Evolutionary conservation across 2,329 filamentous ascomycete genomes (phyloP), one percentile per base, ranked within the genome.

Genomic region (Claviceps africana): DNA sequence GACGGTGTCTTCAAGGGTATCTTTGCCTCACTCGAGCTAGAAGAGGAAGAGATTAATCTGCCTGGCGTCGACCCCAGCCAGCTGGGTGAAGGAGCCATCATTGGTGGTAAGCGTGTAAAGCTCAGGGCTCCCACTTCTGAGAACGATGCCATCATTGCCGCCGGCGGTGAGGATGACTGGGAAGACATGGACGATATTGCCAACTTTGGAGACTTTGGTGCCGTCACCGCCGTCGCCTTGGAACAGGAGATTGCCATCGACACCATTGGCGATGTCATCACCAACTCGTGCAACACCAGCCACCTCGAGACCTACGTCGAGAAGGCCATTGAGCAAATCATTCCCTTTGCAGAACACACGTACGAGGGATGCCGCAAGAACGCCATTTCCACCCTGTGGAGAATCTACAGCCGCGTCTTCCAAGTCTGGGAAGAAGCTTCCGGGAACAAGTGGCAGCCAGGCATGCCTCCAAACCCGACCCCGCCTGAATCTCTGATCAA

Each of bases 191-290:
- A 89, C 46, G 85, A 89, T 40, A 86, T 91, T 47, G 86, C 88
- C 53, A 84, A 88, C 39, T 86, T 91, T 44, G 87, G 88, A 54
- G 87, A 89, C 55, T 89, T 94, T 47, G 83, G 82, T 53, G 88
- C 88, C 49, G 86, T 94, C 56, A 94, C 88, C 28, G 88, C 89
- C 51, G 81, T 96, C 52, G 88, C 91, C 25, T 80, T 95, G 61
- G 93, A 97, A 76, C 96, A 97, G 72, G 93, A 98, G 70, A 94
- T 97, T 61, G 91, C 93, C 39, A 82, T 95, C 45, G 93, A 98
- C 68, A 90, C 96, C 6, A 79, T 96, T 37, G 93, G 90, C 57
- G 93, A 98, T 64, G 82, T 98, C 56, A 84, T 97, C 62, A 85
- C 86, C 47, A 84, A 94, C 72, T 88, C 88, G 47, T 89, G 88